Conservation (phyloP, 1,139 yeast species). For the Komagataea norvegica region DNA sequence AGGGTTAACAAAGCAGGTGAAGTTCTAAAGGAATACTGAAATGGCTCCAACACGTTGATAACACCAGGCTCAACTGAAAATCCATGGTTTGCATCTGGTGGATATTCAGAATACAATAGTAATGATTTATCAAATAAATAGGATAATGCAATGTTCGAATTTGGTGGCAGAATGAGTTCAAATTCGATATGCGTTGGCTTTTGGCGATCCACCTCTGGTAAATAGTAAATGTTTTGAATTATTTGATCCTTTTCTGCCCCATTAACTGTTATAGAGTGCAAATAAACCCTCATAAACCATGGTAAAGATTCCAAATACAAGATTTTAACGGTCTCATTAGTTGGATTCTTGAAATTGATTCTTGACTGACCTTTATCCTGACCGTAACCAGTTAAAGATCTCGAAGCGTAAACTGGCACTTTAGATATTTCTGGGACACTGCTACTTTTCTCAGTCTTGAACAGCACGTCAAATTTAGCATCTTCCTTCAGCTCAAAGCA, state of each 20-base stretch:
- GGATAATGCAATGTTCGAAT: conserved; percentile 55
- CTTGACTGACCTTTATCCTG: conserved; percentile 90
- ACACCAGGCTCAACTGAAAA: conserved; percentile 92
- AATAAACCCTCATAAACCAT: conserved; percentile 85
- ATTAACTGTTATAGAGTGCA: conserved; percentile 55
- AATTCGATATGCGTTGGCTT: conserved; percentile 85
- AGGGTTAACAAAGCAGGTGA: conserved; percentile 78
- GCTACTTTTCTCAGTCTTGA: conserved; percentile 36
- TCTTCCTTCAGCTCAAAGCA: conserved; percentile 34
- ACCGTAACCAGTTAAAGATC: conserved; percentile 89
- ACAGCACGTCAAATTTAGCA: conserved; percentile 35
- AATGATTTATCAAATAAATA: conserved; percentile 86
- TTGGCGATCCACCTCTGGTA: conserved; percentile 74
- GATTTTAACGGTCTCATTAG: conserved; percentile 42
- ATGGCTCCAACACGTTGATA: conserved; percentile 45
- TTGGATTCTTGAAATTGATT: conserved; percentile 67
- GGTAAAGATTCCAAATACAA: conserved; percentile 81
- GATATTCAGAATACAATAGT: conserved; percentile 83
- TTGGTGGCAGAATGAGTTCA: conserved; percentile 57
- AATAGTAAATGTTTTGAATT: conserved; percentile 54
- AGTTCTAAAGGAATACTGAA: conserved; percentile 64
- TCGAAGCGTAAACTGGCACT: conserved; percentile 72
- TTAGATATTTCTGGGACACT: conserved; percentile 33
- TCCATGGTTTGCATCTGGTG: conserved; percentile 99
- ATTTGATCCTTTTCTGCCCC: conserved; percentile 28